Evolutionary conservation across 768 basidiomycete species (phyloP), one percentile per base, ranked within the genome.

Genomic region (Leucosporidium scottii): DNA sequence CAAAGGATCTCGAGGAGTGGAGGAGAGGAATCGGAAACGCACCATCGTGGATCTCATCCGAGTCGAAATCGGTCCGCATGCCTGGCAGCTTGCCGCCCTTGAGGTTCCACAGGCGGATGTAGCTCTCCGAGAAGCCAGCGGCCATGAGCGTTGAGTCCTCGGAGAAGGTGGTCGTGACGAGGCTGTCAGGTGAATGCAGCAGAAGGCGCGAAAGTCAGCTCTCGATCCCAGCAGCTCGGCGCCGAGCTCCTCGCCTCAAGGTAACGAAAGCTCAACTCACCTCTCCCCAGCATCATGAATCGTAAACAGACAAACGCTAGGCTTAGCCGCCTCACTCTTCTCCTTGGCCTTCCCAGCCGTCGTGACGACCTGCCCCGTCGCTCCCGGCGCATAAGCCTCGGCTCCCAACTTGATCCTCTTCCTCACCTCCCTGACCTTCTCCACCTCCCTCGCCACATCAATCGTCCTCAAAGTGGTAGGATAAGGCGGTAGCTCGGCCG

Each of bases 251-350:
- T 10, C 59, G n/a, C n/a, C n/a, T n/a, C n/a, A n/a, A 55, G 28
- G 18, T 47, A 10, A 30, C 31, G 18, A 56, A 25, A 47, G 34
- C 23, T 15, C 1, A 48, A 78, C 87, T 74, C 76, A 96, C 94
- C 91, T 90, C 80, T 98, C 94, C n/a, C 87, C 86, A 2, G 89
- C 86, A 74, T 98, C 93, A 77, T 96, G 93, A 51, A 99, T 76
- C 5, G 96, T 98, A 76, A 96, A 98, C 9, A 91, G 86, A 73
- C 94, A 96, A 62, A 98, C 86, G 73, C 93, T 97, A 3, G 94
- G 94, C 64, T 94, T 79, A 53, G 87, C 88, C 20, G 85, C 70
- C 31, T 68, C 67, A 28, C 55, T 62, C 50, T 25, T 61, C 54
- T 27, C 58, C 62, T 48, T 61, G 57, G 28, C 44, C 6, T 23